These are phyloP conservation scores for Huntiella omanensis DNA, from an alignment of 2,329 filamentous ascomycete genomes.

Conservation along the genomic window DNA sequence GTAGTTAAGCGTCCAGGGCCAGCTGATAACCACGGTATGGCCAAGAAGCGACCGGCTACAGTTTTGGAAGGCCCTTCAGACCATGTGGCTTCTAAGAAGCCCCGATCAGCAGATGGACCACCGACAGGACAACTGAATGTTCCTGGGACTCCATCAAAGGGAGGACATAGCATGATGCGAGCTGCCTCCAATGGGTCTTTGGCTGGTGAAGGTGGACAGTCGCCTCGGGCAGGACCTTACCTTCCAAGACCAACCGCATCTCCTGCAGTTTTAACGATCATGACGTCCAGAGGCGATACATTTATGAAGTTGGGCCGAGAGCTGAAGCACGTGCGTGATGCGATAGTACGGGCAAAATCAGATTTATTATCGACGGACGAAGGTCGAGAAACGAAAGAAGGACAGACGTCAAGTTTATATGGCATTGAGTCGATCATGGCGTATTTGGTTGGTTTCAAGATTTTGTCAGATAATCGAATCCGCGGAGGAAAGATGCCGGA, in stretches of 20 bases:
- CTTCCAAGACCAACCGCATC: not conserved
- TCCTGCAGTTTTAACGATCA: not conserved
- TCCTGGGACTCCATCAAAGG: constrained; percentile 7
- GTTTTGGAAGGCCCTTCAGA: constrained; percentile 7
- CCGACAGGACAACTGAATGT: constrained; percentile 7
- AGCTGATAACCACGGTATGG: not conserved
- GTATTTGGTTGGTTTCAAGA: constrained; percentile 35
- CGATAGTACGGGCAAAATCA: constrained; percentile 17
- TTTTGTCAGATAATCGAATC: constrained; percentile 25
- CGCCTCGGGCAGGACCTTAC: not conserved
- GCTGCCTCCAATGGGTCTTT: constrained; percentile 9
- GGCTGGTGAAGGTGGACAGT: constrained; percentile 4
- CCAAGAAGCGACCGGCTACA: constrained; percentile 9
- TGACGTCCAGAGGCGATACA: constrained; percentile 13
- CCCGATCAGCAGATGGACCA: constrained; percentile 3
- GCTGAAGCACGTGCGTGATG: constrained; percentile 37
- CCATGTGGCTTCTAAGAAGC: constrained; percentile 10
- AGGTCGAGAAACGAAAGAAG: constrained; percentile 16
- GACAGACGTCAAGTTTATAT: constrained; percentile 24
- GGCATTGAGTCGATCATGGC: constrained; percentile 31
- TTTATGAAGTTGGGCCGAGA: constrained; percentile 25
- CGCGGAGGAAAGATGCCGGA: constrained; percentile 26
- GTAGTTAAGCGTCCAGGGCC: constrained; percentile 4
- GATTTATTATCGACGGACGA: constrained; percentile 14
- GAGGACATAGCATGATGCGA: constrained; percentile 3